Evolutionary conservation across 106 monocot genomes (phyloP).

Genomic region (Apostasia shenzhenica): DNA sequence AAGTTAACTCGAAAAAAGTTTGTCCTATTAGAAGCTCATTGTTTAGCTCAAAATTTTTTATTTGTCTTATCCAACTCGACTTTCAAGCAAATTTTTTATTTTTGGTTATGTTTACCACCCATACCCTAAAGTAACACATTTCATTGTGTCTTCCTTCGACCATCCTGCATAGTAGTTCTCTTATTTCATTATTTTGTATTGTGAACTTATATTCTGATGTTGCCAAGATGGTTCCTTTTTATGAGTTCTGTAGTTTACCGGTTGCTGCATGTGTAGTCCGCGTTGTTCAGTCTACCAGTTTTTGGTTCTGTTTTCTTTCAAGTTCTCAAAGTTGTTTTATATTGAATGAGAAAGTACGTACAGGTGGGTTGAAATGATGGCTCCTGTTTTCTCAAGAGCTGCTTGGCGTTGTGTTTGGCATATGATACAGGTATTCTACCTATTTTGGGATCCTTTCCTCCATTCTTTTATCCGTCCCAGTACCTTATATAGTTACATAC

Average conservation of each 20-base stretch:
- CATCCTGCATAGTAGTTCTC: not conserved
- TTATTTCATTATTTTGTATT: not conserved
- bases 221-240: not conserved
- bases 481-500: not conserved
- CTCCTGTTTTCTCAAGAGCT: slow-evolving; percentile 65
- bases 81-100: too few species aligned
- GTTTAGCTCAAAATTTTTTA: too few species aligned
- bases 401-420: slow-evolving; percentile 77
- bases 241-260: not conserved
- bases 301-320: not conserved
- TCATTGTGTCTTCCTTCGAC: too few species aligned
- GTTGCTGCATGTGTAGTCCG: too few species aligned
- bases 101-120: too few species aligned
- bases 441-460: not conserved
- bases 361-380: slow-evolving; percentile 85
- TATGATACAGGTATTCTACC: slow-evolving; percentile 53
- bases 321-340: not conserved
- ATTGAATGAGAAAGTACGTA: not conserved
- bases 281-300: too few species aligned
- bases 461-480: not conserved
- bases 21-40: too few species aligned
- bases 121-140: too few species aligned
- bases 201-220: not conserved
- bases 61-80: too few species aligned
- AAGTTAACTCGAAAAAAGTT: too few species aligned